phyloP scores from a whole-genome alignment of 495 filamentous ascomycete species.

The Neurospora sp. region DNA sequence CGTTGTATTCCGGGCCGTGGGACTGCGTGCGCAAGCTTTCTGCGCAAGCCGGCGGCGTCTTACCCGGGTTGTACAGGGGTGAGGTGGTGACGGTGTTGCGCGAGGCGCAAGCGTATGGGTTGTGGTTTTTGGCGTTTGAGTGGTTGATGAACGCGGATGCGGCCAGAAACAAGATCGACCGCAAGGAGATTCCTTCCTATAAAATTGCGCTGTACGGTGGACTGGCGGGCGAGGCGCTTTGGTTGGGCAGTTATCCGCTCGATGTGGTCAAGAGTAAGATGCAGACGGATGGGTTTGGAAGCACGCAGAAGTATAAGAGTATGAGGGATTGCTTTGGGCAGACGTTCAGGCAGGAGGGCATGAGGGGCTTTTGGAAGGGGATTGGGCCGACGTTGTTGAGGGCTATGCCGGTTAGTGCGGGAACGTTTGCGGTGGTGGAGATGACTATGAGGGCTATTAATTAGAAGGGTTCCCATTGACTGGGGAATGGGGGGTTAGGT shows the following conservation, averaged over 20 bases:
- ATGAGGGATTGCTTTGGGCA: constrained; percentile 89
- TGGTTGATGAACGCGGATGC: constrained; percentile 90
- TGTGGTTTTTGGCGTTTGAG: constrained; percentile 94
- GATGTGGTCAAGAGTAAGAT: constrained; percentile 99
- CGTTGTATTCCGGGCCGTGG: constrained; percentile 73
- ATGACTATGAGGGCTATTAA: constrained; percentile 52
- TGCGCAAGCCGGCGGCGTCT: constrained; percentile 49
- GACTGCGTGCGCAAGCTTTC: constrained; percentile 85
- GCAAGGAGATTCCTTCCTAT: constrained; percentile 66
- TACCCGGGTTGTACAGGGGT: constrained; percentile 75
- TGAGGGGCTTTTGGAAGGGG: constrained; percentile 90
- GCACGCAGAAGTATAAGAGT: constrained; percentile 54
- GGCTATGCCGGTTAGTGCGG: constrained; percentile 95
- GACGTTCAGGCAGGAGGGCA: constrained; percentile 67
- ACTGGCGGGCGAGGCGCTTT: constrained; percentile 84
- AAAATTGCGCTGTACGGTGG: constrained; percentile 92
- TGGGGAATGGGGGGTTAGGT: too few species aligned
- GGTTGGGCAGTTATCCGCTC: constrained; percentile 87
- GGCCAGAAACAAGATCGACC: constrained; percentile 56
- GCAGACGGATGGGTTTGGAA: constrained; percentile 85
- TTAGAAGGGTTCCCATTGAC: constrained; percentile 4
- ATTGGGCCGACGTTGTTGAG: constrained; percentile 87
- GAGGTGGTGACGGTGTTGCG: constrained; percentile 74
- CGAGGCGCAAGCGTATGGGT: constrained; percentile 88
- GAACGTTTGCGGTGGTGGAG: constrained; percentile 82